Base-by-base conservation (phyloP, 2,329 filamentous ascomycete genomes). In the Cercospora zeina region DNA sequence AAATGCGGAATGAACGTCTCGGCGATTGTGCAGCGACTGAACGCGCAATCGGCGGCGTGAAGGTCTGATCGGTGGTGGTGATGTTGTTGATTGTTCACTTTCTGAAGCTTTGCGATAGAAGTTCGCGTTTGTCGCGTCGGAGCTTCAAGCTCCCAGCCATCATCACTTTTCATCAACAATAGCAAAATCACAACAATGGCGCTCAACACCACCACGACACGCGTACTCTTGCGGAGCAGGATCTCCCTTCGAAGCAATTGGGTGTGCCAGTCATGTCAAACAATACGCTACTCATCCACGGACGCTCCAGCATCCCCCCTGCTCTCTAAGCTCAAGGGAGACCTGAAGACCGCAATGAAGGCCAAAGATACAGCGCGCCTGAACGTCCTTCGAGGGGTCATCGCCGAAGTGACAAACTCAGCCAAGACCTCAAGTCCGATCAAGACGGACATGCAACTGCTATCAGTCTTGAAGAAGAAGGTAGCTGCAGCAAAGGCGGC, bases 381-480 rank as follows among this genome's bases (percentile, higher is more conserved):
- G 27, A 78, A 83, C 39, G 89, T 90, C 37, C 82, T 93, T 54
- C 88, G 90, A 68, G 76, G 82, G 42, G 78, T 93, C 65, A 82
- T 93, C 66, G 81, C 88, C 33, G 84, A 88, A 65, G 86, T 89
- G 64, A 86, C 87, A 69, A 93, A 92, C 76, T 87, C 88, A 34
- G 88, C 86, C 73, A 93, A 93, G 77, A 91, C 89, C 13, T 72
- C 82, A 39, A 80, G 78, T 39, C 89, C 90, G n/a, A 85, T 93
- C 71, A 80, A 79, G 59, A 89, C 85, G 21, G 89, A 93, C 74
- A 81, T 83, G 66, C 85, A 89, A 71, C 81, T 93, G 59, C 83
- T 91, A 30, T 78, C 81, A 7, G 79, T 93, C 54, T 81, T 95
- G 60, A 83, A 85, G 66, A 88, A 87, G 76, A 83, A 86, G 56